Percentiles rank a stretch among this genome's conserved stretches.
Conservation (phyloP, 495 filamentous ascomycete species). For the Glarea lozoyensis region DNA sequence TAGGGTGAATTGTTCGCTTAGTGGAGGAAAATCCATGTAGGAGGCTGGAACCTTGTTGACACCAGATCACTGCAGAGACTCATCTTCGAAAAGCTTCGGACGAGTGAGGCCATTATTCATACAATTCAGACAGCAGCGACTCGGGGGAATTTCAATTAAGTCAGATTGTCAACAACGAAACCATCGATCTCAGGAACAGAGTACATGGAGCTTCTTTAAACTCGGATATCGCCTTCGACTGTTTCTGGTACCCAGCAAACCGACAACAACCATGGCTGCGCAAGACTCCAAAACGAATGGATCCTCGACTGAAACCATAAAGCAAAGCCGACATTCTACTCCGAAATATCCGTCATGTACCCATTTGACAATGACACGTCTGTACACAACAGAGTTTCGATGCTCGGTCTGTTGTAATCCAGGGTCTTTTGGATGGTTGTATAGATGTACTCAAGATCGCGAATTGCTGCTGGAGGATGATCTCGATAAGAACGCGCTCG, state of each 20-base stretch:
- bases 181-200: no score
- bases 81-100: no score
- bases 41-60: no score
- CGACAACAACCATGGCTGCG: not conserved
- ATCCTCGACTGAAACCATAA: not conserved
- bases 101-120: no score
- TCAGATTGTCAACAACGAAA: no score
- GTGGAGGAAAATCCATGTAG: no score
- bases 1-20: no score
- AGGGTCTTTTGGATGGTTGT: conserved; percentile 54
- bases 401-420: conserved; percentile 44
- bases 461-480: conserved; percentile 34
- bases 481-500: conserved; percentile 16
- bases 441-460: conserved; percentile 53
- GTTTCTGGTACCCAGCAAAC: not conserved
- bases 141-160: no score
- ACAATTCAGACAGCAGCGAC: no score
- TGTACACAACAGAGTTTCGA: conserved; percentile 31
- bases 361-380: conserved; percentile 49
- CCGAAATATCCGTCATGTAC: conserved; percentile 34
- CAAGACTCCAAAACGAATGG: not conserved
- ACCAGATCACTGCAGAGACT: no score
- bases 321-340: not conserved
- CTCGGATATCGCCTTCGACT: not conserved
- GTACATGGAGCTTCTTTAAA: no score